Evolutionary conservation across 371 early-diverging fungal genomes (phyloP).

Genomic region (Mucor racemosus): DNA sequence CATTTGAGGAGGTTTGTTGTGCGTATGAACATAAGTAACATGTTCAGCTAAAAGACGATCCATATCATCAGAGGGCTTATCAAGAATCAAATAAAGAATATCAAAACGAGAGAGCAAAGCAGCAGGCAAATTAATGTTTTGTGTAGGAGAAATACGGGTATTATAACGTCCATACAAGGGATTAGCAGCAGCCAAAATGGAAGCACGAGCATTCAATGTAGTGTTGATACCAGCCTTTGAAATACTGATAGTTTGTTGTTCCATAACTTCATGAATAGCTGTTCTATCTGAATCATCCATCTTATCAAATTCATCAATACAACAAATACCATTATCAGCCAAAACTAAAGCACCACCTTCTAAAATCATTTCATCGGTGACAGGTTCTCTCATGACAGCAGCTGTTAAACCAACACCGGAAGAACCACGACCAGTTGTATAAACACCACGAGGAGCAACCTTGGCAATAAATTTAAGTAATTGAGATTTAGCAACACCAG

Average conservation of each 20-base stretch:
- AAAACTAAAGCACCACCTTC: constrained; percentile 94
- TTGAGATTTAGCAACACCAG: constrained; percentile 97
- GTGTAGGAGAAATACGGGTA: constrained; percentile 74
- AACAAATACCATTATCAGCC: constrained; percentile 92
- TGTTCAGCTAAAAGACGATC: constrained; percentile 86
- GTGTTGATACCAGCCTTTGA: constrained; percentile 95
- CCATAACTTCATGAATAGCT: constrained; percentile 96
- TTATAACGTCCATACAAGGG: constrained; percentile 89
- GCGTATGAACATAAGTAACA: constrained; percentile 90
- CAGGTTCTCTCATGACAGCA: constrained; percentile 84
- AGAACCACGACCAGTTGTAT: constrained; percentile 91
- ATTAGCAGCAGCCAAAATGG: constrained; percentile 92
- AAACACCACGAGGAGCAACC: constrained; percentile 90
- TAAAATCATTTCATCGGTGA: constrained; percentile 88
- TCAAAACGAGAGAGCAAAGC: constrained; percentile 98
- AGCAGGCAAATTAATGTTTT: constrained; percentile 97
- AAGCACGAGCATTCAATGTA: constrained; percentile 90
- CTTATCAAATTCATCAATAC: constrained; percentile 75
- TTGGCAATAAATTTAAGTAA: constrained; percentile 87
- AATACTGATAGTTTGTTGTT: constrained; percentile 94
- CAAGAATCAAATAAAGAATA: constrained; percentile 90
- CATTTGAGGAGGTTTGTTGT: constrained; percentile 74
- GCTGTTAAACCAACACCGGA: constrained; percentile 97
- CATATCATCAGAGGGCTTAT: constrained; percentile 75
- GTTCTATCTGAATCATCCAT: constrained; percentile 76